phyloP scores from a whole-genome alignment of 257 asterid species.

The Osmanthus fragrans region DNA sequence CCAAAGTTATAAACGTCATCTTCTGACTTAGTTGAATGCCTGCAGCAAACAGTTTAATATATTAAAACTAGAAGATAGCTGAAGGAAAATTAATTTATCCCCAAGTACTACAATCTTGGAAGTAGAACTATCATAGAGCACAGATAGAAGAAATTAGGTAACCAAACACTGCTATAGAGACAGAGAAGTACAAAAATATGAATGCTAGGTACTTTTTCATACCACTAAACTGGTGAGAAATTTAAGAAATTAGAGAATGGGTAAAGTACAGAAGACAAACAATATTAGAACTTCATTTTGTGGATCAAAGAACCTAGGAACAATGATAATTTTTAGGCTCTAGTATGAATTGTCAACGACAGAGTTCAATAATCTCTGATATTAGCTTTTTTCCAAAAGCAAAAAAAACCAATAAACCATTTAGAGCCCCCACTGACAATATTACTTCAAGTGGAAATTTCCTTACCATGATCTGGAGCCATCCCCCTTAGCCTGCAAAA shows the following conservation, averaged over 20 bases:
- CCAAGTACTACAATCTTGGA: background rate
- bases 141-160: background rate
- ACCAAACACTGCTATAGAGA: background rate
- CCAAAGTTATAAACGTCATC: conserved; percentile 92
- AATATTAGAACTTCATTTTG: background rate
- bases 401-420: background rate
- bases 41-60: conserved; percentile 28
- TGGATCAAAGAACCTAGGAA: background rate
- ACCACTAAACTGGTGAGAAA: background rate
- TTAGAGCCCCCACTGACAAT: background rate
- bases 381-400: background rate
- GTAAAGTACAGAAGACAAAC: background rate
- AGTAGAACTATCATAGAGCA: background rate
- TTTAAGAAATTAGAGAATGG: background rate
- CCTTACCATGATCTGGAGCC: conserved; percentile 55
- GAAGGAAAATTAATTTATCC: background rate
- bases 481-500: conserved; percentile 66
- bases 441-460: background rate
- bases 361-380: background rate
- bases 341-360: background rate
- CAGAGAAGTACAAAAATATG: background rate
- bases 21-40: conserved; percentile 55
- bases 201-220: background rate
- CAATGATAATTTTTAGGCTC: background rate
- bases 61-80: background rate